Evolutionary conservation across 805 yeast genomes (phyloP).

Genomic region (Candida chilensis): DNA sequence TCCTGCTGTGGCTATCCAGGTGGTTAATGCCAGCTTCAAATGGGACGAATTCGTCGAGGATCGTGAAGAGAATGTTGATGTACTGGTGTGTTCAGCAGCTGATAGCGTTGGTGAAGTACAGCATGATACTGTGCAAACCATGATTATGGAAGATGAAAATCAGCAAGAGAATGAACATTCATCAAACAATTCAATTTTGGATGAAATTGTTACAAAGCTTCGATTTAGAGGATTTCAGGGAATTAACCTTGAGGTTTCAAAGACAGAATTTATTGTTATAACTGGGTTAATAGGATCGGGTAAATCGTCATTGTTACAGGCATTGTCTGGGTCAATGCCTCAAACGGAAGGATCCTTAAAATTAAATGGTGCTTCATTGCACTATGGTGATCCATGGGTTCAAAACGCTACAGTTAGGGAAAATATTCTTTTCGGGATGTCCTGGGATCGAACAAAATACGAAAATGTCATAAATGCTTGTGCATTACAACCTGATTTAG

Average conservation of each 20-base stretch:
- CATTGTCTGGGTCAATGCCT: constrained; percentile 23
- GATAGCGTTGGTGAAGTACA: no score
- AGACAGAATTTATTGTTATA: constrained; percentile 22
- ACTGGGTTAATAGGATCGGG: constrained; percentile 28
- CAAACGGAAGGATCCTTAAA: constrained; percentile 13
- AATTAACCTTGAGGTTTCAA: constrained; percentile 16
- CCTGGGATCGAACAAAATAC: constrained; percentile 12
- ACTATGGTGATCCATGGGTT: constrained; percentile 27
- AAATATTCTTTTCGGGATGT: constrained; percentile 19
- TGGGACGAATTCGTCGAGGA: constrained; percentile 44
- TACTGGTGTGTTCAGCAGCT: no score
- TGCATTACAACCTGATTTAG: constrained; percentile 20
- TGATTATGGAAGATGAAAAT: no score
- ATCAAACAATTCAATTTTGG: no score
- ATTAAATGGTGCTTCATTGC: constrained; percentile 17
- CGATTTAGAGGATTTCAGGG: constrained; percentile 18
- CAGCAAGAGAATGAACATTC: constrained; percentile 11
- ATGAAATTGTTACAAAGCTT: no score
- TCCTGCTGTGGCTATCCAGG: constrained; percentile 31
- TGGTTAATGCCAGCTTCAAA: constrained; percentile 47
- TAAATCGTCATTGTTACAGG: constrained; percentile 22
- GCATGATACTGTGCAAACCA: no score
- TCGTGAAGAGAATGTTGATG: neutral
- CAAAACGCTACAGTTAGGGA: constrained; percentile 24
- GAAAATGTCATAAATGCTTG: constrained; percentile 16